Conservation (phyloP, 345 rosid genomes). For the Pistacia atlantica region DNA sequence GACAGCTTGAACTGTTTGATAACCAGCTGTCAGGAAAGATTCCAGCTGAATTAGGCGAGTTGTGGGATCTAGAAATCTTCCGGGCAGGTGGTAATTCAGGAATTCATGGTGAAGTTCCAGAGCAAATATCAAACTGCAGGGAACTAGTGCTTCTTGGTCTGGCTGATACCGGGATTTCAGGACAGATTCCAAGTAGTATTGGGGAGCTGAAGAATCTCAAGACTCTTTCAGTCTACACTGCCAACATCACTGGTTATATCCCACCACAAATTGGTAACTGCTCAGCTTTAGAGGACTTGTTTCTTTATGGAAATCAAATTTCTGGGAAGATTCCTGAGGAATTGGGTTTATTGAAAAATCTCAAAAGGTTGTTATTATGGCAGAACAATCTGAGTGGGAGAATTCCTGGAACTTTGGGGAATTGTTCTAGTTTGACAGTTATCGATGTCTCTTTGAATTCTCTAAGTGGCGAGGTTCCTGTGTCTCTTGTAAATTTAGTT, state of each 20-base stretch:
- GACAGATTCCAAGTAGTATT: conserved; percentile 50
- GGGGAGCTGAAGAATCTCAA: conserved; percentile 59
- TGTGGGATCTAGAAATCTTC: conserved; percentile 44
- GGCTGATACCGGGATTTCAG: conserved; percentile 68
- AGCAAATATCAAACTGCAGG: conserved; percentile 57
- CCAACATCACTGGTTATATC: conserved; percentile 56
- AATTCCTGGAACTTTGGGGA: conserved; percentile 51
- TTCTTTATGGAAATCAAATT: conserved; percentile 59
- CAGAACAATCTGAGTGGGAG: conserved; percentile 57
- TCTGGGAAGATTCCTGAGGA: conserved; percentile 56
- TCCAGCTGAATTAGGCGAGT: conserved; percentile 52
- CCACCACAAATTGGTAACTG: conserved; percentile 61
- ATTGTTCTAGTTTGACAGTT: conserved; percentile 45
- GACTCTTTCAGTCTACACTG: conserved; percentile 65
- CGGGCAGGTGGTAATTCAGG: conserved; percentile 71
- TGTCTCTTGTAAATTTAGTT: conserved; percentile 41
- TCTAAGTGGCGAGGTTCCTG: conserved; percentile 49
- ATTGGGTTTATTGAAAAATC: conserved; percentile 47
- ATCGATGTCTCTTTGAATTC: conserved; percentile 66
- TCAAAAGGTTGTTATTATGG: conserved; percentile 60
- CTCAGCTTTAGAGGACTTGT: conserved; percentile 53
- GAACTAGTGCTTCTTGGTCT: conserved; percentile 52
- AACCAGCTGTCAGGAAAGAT: conserved; percentile 60
- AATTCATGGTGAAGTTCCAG: conserved; percentile 59
- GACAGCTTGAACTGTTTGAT: conserved; percentile 55